Conservation (phyloP, 2,329 filamentous ascomycete genomes). For the Sporothrix humicola region DNA sequence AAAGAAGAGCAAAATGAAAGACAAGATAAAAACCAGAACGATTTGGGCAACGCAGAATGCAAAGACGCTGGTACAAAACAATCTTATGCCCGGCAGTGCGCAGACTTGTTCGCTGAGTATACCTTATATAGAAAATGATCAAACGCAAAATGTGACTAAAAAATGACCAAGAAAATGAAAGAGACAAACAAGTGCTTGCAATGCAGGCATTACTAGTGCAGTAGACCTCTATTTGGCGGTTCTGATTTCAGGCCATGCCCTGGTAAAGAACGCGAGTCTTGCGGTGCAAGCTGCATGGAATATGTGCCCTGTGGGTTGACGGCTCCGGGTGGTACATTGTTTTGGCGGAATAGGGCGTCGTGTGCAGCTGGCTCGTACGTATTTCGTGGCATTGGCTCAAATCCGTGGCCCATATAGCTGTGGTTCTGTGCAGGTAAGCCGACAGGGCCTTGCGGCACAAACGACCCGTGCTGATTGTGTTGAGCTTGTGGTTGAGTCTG, state of each 20-base stretch:
- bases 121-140: constrained; percentile 21
- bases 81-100: background rate
- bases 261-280: constrained; percentile 35
- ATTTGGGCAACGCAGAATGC: background rate
- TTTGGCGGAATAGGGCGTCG: constrained; percentile 41
- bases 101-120: constrained; percentile 1
- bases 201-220: constrained; percentile 28
- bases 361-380: constrained; percentile 41
- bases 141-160: background rate
- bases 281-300: constrained; percentile 37
- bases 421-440: constrained; percentile 40
- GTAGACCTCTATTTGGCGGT: constrained; percentile 32
- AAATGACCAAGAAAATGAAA: constrained; percentile 7
- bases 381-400: constrained; percentile 43
- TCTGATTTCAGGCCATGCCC: constrained; percentile 38
- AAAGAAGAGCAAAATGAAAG: constrained; percentile 3
- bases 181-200: background rate
- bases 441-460: constrained; percentile 42
- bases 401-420: constrained; percentile 41
- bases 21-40: background rate
- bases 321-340: constrained; percentile 37
- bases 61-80: constrained; percentile 23
- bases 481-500: constrained; percentile 36
- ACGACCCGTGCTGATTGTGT: constrained; percentile 34
- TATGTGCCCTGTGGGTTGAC: constrained; percentile 38